phyloP scores from a whole-genome alignment of 2,329 filamentous ascomycete species.

The Ascochyta clinopodiicola region DNA sequence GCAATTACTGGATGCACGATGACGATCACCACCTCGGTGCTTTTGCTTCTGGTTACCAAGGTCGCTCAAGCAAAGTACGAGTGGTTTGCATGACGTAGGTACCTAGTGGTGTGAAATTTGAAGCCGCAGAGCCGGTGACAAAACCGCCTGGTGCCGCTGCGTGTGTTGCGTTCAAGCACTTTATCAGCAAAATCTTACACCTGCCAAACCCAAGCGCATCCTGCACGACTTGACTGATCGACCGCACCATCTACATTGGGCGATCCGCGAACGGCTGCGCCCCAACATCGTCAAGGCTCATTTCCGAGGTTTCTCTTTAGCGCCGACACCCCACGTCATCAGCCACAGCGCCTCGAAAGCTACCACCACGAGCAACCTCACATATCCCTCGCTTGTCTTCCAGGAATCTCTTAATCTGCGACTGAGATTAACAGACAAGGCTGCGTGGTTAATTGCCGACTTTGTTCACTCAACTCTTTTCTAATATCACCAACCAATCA shows the following conservation, averaged over 20 bases:
- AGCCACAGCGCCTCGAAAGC: slow-evolving; percentile 11
- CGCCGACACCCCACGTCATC: slow-evolving; percentile 16
- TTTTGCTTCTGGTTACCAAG: slow-evolving; percentile 8
- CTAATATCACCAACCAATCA: slow-evolving; percentile 22
- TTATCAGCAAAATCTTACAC: not conserved
- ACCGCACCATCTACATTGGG: slow-evolving; percentile 22
- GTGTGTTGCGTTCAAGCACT: slow-evolving; percentile 4
- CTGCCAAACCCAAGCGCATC: slow-evolving; percentile 1
- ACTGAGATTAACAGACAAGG: not conserved
- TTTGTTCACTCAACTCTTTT: not conserved
- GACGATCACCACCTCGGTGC: slow-evolving; percentile 18
- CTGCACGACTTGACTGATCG: slow-evolving; percentile 20
- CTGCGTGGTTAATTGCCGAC: not conserved
- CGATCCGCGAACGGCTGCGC: slow-evolving; percentile 24
- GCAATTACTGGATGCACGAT: slow-evolving; percentile 11
- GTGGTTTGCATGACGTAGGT: slow-evolving; percentile 12
- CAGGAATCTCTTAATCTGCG: not conserved
- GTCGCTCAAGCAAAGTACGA: slow-evolving; percentile 10
- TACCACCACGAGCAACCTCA: slow-evolving; percentile 7
- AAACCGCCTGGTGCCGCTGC: slow-evolving; percentile 11
- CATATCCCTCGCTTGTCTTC: slow-evolving; percentile 7
- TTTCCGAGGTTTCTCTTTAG: slow-evolving; percentile 15
- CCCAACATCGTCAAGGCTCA: slow-evolving; percentile 17
- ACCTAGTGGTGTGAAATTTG: not conserved
- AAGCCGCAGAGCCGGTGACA: slow-evolving; percentile 19